Evolutionary conservation across 768 basidiomycete species (phyloP).

Genomic region (Tremella fuciformis): DNA sequence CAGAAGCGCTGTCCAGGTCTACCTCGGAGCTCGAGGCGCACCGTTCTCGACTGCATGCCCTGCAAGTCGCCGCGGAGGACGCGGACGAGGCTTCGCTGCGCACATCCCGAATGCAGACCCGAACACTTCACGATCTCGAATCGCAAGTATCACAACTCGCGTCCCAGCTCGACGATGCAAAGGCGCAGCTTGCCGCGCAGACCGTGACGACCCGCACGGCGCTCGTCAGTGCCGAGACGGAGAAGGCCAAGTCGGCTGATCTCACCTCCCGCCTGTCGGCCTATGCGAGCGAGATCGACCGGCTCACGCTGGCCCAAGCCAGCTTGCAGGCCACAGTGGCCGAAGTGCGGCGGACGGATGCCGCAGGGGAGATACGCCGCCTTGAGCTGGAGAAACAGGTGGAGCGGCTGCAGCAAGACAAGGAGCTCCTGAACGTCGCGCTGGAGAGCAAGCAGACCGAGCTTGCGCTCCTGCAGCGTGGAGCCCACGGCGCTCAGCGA

Average conservation of each 20-base stretch:
- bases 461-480: constrained; percentile 21
- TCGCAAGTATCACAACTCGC: background rate
- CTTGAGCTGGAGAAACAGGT: constrained; percentile 20
- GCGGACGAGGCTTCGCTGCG: constrained; percentile 4
- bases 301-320: constrained; percentile 31
- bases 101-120: background rate
- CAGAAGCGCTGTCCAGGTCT: no score
- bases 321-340: constrained; percentile 14
- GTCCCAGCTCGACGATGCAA: constrained; percentile 18
- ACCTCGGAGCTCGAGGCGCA: background rate
- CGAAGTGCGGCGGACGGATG: constrained; percentile 8
- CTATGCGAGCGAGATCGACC: constrained; percentile 36
- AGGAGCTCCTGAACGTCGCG: constrained; percentile 28
- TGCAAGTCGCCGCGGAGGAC: constrained; percentile 17
- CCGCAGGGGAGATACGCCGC: constrained; percentile 11
- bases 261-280: constrained; percentile 21
- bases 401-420: constrained; percentile 19
- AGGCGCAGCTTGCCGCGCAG: constrained; percentile 13
- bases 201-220: constrained; percentile 12
- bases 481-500: constrained; percentile 2
- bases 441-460: constrained; percentile 32
- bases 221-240: constrained; percentile 23
- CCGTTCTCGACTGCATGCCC: background rate
- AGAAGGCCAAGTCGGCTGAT: constrained; percentile 19
- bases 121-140: constrained; percentile 6